A percentile compares a stretch with the other conserved stretches of the same genome.
These are phyloP conservation scores for Macrophomina tecta DNA, from an alignment of 2,329 filamentous ascomycete genomes.

Conservation along the genomic window DNA sequence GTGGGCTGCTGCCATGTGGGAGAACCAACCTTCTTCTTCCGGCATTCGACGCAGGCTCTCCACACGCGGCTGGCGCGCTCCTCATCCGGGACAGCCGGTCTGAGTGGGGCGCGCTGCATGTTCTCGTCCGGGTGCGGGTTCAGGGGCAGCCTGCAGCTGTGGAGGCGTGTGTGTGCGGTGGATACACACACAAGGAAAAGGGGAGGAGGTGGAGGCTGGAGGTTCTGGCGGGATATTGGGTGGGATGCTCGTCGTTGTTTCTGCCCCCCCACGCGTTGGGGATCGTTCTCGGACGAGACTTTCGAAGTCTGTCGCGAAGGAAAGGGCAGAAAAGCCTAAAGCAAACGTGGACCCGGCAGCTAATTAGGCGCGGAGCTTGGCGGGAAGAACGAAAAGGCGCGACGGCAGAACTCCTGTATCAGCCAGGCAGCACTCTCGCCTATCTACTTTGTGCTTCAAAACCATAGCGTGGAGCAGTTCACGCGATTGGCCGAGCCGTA, in stretches of 20 bases:
- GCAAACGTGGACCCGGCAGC: background rate
- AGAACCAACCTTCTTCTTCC: constrained; percentile 8
- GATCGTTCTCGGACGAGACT: no score
- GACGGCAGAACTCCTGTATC: no score
- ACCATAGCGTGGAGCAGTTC: no score
- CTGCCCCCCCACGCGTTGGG: no score
- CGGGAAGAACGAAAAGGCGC: background rate
- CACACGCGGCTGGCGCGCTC: constrained; percentile 14
- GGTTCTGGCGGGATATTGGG: no score
- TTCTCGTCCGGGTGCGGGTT: background rate
- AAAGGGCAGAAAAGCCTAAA: background rate
- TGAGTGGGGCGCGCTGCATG: constrained; percentile 4
- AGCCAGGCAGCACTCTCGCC: background rate
- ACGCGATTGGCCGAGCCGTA: background rate
- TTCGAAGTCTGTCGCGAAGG: no score
- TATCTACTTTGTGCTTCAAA: background rate
- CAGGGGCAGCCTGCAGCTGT: no score
- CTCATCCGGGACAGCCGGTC: background rate
- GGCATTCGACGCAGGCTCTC: constrained; percentile 14
- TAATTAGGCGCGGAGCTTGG: background rate
- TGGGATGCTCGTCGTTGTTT: no score
- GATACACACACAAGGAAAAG: no score
- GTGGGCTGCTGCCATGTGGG: background rate
- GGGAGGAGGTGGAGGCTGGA: no score
- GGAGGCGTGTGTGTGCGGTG: no score